Evolutionary conservation across 2,329 filamentous ascomycete genomes (phyloP).

Genomic region (Talaromyces sp.): DNA sequence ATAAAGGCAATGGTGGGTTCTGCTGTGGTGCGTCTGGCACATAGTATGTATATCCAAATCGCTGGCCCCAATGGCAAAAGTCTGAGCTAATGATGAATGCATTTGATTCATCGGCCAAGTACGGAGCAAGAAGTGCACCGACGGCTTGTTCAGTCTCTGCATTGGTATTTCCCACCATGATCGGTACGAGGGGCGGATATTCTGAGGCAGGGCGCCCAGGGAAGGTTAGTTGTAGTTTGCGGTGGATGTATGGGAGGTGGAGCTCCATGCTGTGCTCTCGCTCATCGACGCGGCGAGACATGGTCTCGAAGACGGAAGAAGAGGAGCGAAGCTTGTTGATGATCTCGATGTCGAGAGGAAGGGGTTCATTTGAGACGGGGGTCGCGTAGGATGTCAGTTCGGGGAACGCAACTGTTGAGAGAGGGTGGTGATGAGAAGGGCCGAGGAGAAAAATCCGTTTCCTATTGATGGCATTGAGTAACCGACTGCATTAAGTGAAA

Average conservation of each 20-base stretch:
- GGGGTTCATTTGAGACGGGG: slow-evolving; percentile 38
- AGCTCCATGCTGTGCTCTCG: slow-evolving; percentile 93
- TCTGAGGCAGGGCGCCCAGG: slow-evolving; percentile 45
- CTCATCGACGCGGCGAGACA: slow-evolving; percentile 64
- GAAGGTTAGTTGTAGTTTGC: slow-evolving; percentile 56
- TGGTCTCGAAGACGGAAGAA: slow-evolving; percentile 42
- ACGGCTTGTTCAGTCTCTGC: slow-evolving; percentile 60
- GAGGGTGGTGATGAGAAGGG: slow-evolving; percentile 82
- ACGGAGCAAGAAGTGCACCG: slow-evolving; percentile 69
- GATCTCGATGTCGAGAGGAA: slow-evolving; percentile 40
- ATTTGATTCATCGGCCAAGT: slow-evolving; percentile 66
- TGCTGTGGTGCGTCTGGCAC: slow-evolving; percentile 45
- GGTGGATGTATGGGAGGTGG: slow-evolving; percentile 91
- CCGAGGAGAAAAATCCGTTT: slow-evolving; percentile 91
- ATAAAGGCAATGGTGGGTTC: slow-evolving; percentile 29
- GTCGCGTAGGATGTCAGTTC: slow-evolving; percentile 54
- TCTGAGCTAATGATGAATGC: slow-evolving; percentile 89
- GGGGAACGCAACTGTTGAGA: slow-evolving; percentile 72
- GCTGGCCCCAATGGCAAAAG: slow-evolving; percentile 90
- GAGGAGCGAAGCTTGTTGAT: slow-evolving; percentile 33
- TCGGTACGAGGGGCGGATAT: slow-evolving; percentile 74
- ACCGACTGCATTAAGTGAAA: background rate
- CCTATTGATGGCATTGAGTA: slow-evolving; percentile 30
- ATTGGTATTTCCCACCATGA: slow-evolving; percentile 75
- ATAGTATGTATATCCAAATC: slow-evolving; percentile 83